Evolutionary conservation across 192 early-diverging fungal species (phyloP).

Genomic region (Linnemannia hyalina): DNA sequence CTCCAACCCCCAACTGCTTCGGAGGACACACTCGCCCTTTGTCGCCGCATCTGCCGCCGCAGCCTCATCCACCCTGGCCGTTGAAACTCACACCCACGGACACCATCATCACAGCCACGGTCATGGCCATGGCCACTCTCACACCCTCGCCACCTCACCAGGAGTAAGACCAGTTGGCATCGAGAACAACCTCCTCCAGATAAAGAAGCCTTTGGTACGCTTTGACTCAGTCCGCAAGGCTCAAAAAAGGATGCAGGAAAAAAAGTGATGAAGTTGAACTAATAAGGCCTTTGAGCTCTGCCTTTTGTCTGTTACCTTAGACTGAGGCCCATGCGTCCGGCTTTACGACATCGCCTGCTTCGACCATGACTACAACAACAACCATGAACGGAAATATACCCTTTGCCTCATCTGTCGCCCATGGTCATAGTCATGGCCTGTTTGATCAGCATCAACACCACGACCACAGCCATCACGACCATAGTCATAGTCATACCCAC

Average conservation of each 20-base stretch:
- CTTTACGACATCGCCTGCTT: conserved; percentile 14
- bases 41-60: conserved; percentile 32
- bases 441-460: conserved; percentile 27
- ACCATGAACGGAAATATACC: conserved; percentile 52
- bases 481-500: conserved; percentile 9
- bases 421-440: conserved; percentile 32
- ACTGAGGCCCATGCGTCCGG: conserved; percentile 7
- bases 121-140: conserved; percentile 20
- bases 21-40: conserved; percentile 52
- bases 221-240: neutral
- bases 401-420: conserved; percentile 33
- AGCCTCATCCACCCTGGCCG: conserved; percentile 19
- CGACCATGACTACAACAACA: conserved; percentile 5
- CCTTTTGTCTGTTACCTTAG: conserved; percentile 2
- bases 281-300: neutral
- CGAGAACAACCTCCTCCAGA: conserved; percentile 19
- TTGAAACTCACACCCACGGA: conserved; percentile 25
- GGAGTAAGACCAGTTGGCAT: conserved; percentile 25
- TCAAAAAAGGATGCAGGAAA: neutral
- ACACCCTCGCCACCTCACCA: conserved; percentile 8
- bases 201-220: conserved; percentile 41
- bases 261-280: neutral
- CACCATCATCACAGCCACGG: conserved; percentile 6
- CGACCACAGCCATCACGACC: neutral
- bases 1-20: conserved; percentile 32